Evolutionary conservation across 495 filamentous ascomycete species (phyloP), one percentile per base, ranked within the genome.

Genomic region (Chaetomidium leptoderma): DNA sequence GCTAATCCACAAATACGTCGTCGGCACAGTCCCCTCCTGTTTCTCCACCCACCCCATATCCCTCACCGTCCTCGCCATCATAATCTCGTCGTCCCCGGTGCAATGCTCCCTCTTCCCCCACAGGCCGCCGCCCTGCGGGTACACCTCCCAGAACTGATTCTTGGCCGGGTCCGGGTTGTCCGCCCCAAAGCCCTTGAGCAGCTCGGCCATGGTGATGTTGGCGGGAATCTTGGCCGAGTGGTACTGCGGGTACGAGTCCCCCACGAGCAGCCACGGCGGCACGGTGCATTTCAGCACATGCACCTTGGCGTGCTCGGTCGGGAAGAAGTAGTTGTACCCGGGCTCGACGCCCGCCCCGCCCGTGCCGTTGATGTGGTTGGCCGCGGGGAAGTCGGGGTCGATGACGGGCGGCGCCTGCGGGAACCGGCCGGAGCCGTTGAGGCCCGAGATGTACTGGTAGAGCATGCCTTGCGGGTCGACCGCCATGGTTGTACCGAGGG

Each of bases 331-430:
- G 65, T 80, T 75, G 65, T 75, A 80, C 4, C 76, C 77, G 0
- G 76, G 76, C 58, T 79, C 77, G 33, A 72, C 70, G 36, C 77
- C 78, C 7, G 70, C 65, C 33, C 85, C 86, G 16, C 83, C 83
- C 11, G 79, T 78, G 16, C 77, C 73, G 53, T 84, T 76, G 21
- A 72, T 70, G 36, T 86, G 63, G 65, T 87, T 82, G 48, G 84
- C 70, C 9, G 74, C 76, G 11, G 79, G 74, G 43, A 85, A 62
- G 65, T 78, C 80, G 14, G 66, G 64, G 23, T 83, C 75, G 24
- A 75, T 67, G 24, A 58, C 52, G 0, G 73, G 71, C 10, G 66
- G 61, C 0, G 70, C 66, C 37, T 74, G 69, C 0, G 73, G 73
- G 33, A 63, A 23, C 19, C 73, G 74, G 4, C 49, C 52, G 30